Evolutionary conservation across 1,139 yeast genomes (phyloP), one percentile per base, ranked within the genome.

Genomic region (Candida smagusa): DNA sequence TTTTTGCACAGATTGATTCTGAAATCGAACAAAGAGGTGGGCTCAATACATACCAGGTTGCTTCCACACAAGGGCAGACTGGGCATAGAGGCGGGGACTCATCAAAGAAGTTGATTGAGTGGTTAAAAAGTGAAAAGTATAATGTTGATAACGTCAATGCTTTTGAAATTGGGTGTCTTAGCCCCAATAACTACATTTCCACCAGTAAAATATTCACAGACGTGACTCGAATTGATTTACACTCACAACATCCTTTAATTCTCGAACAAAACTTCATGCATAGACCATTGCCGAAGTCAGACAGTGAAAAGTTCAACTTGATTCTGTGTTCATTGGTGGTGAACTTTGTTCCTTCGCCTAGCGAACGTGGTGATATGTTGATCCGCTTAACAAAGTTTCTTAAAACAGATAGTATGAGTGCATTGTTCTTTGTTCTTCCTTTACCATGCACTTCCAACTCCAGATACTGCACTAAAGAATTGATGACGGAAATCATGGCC

Each of bases 31-130:
- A 62, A 36, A 64, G 79, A 36, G 95, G 95, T 1, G 95, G 95
- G 0, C 57, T 87, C 2, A 70, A 77, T 41, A 74, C 77, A 6
- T 90, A 90, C 56, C 97, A 90, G 52, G 64, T 72, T n/a, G 97
- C 97, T 0, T 87, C 96, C 1, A 77, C 85, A 1, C 78, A 81
- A 35, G 97, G 97, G 0, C 97, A 90, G 52, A 77, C 79, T 42
- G 60, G 62, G 1, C 72, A 72, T 33, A 62, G 97, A 44, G 97
- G 97, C 0, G 96, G 96, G 2, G 97, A 90, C 57, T 86, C 96
- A 0, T 88, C 96, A 1, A 85, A 83, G 48, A 65, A 77, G 42
- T 61, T 88, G 32, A 69, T 86, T 3, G 74, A 77, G 40, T 89
- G 96, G 96, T 57, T 87, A 11, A 61, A 41, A 46, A 35, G 42